Base-by-base conservation (phyloP, 2,329 filamentous ascomycete species). In the Pseudogymnoascus sp. region DNA sequence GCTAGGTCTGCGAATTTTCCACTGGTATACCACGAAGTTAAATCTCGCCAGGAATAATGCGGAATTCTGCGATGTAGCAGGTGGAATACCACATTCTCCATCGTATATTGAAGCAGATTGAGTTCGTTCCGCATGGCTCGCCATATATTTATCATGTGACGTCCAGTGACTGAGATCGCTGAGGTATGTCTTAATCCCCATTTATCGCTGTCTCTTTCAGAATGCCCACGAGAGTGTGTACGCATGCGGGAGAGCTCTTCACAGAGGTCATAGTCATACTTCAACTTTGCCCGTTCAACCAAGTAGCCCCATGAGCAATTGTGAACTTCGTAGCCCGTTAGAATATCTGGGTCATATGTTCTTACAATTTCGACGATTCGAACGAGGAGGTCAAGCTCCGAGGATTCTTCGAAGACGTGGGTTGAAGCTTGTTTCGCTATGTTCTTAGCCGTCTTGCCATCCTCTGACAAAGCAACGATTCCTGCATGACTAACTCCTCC, bases 71-170 rank as follows among this genome's bases (percentile, higher is more conserved):
- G 86, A 68, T 96, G 92, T 2, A 99, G 81, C 1, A 97, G 75
- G 75, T 97, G 92, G 78, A 95, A 97, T 0, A 86, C 90, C 3
- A 97, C 91, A 69, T 96, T 97, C 74, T 97, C 94, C 85, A 97
- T 89, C 0, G 90, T 96, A 72, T 99, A 97, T 72, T 97, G 92
- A 10, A 96, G 81, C 29, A 99, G 78, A 68, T 92, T 95, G 29
- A 99, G 77, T 74, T 97, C 93, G n/a, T 88, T 85, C 63, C 91
- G 84, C 92, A 99, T 97, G 0, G 92, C 92, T 69, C 93, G 84
- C 92, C 94, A 97, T 52, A 97, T 89, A 68, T 97, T 97, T 77
- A 99, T 92, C 81, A 96, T 91, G 72, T 97, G 93, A 65, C 94
- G 83, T 4, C 94, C 94, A 0, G 92, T 97, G n/a, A 99, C 84